Percentiles rank a stretch among this genome's conserved stretches.
These are phyloP conservation scores for Phytopythium helicoides DNA, from an alignment of 352 stramenopile species.

Conservation along the genomic window DNA sequence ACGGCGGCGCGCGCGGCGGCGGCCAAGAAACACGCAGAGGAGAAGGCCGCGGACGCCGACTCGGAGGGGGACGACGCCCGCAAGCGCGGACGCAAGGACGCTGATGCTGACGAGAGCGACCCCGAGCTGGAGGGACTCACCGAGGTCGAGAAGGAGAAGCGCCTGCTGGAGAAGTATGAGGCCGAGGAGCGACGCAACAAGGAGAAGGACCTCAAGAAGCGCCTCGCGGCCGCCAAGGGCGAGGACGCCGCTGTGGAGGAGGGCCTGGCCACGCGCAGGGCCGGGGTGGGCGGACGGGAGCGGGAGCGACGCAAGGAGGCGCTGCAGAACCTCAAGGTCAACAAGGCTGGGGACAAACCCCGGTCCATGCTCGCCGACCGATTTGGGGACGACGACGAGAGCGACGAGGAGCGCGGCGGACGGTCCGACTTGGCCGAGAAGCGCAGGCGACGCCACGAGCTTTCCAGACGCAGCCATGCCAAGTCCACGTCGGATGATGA, in stretches of 20 bases:
- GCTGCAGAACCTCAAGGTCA: constrained; percentile 73
- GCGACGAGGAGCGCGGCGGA: constrained; percentile 15
- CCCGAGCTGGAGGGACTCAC: constrained; percentile 67
- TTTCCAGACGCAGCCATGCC: constrained; percentile 47
- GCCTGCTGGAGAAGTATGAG: constrained; percentile 85
- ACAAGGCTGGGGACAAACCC: constrained; percentile 72
- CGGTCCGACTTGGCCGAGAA: constrained; percentile 73
- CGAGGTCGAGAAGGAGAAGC: constrained; percentile 87
- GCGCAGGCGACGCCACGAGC: constrained; percentile 65
- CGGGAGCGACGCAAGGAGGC: constrained; percentile 78
- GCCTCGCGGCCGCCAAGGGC: constrained; percentile 48
- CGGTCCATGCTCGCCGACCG: constrained; percentile 79
- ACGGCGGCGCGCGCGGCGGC: constrained; percentile 10
- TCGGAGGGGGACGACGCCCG: constrained; percentile 39
- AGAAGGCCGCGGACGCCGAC: constrained; percentile 55
- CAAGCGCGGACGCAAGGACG: constrained; percentile 33
- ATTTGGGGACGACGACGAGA: constrained; percentile 59
- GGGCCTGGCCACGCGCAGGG: constrained; percentile 41
- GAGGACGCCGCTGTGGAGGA: constrained; percentile 42
- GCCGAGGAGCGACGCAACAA: constrained; percentile 81
- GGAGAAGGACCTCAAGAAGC: constrained; percentile 80
- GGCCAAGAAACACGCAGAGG: constrained; percentile 33
- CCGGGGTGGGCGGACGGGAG: constrained; percentile 47
- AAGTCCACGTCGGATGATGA: constrained; percentile 13
- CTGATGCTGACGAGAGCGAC: constrained; percentile 47